These are phyloP conservation scores for Ambrosia artemisiifolia DNA, from an alignment of 129 eudicot genomes.

Conservation along the genomic window DNA sequence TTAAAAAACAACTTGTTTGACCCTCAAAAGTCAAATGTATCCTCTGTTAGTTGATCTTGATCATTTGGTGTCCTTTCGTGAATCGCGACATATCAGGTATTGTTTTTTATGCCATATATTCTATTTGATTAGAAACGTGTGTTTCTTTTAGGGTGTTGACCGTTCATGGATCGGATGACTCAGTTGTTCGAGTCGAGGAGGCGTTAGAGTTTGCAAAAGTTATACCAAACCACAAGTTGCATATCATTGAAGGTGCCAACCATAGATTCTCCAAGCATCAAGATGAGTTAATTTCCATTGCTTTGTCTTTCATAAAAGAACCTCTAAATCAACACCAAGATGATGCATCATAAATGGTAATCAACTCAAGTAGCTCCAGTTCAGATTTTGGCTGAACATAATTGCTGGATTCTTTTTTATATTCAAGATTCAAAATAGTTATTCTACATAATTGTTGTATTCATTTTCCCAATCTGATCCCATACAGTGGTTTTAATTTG, in stretches of 20 bases:
- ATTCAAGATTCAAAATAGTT: neutral
- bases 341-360: neutral
- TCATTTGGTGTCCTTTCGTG: neutral
- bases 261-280: conserved; percentile 44
- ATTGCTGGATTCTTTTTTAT: neutral
- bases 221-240: conserved; percentile 71
- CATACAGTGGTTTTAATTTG: too few relatives aligned
- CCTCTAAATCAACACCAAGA: conserved; percentile 4
- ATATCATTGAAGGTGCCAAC: conserved; percentile 42
- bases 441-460: too few relatives aligned
- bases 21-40: conserved; percentile 3
- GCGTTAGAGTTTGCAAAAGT: conserved; percentile 61
- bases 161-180: conserved; percentile 71
- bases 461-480: too few relatives aligned
- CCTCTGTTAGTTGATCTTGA: neutral
- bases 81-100: neutral
- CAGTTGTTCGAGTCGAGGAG: conserved; percentile 60
- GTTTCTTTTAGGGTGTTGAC: conserved; percentile 57
- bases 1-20: neutral
- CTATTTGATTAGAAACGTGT: neutral
- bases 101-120: conserved; percentile 1
- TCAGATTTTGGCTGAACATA: neutral
- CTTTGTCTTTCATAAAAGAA: conserved; percentile 37
- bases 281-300: conserved; percentile 35
- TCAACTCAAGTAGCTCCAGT: neutral